Conservation (phyloP, 2,329 filamentous ascomycete species). For the Penicillium verrucosum region DNA sequence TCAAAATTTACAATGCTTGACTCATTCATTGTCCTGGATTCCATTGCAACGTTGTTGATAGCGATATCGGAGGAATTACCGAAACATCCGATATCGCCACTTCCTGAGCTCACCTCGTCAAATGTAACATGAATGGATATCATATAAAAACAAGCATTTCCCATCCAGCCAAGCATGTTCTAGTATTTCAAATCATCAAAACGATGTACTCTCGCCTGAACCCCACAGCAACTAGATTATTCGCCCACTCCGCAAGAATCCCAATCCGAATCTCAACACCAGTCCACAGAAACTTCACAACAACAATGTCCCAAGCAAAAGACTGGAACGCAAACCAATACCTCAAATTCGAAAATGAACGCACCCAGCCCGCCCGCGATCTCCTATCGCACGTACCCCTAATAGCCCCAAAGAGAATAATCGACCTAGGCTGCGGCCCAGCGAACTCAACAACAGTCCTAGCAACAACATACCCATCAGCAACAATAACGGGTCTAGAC, state of each 20-base stretch:
- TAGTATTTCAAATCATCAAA: neutral
- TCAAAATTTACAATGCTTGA: neutral
- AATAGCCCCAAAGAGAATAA: conserved; percentile 42
- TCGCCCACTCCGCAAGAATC: neutral
- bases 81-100: conserved; percentile 6
- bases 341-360: conserved; percentile 53
- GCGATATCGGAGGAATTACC: conserved; percentile 1
- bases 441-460: conserved; percentile 57
- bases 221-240: neutral
- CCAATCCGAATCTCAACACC: neutral
- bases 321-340: conserved; percentile 59
- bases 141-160: neutral
- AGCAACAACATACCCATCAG: conserved; percentile 46
- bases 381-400: conserved; percentile 50
- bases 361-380: conserved; percentile 54
- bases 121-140: neutral
- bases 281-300: neutral
- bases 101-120: neutral
- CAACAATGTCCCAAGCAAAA: conserved; percentile 10
- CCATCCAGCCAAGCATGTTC: neutral
- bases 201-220: neutral
- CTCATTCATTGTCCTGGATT: neutral
- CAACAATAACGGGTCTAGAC: conserved; percentile 53
- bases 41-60: neutral
- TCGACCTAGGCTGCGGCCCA: conserved; percentile 61